Base-by-base conservation (phyloP, 305 asterid species). In the Rubia tinctorum region DNA sequence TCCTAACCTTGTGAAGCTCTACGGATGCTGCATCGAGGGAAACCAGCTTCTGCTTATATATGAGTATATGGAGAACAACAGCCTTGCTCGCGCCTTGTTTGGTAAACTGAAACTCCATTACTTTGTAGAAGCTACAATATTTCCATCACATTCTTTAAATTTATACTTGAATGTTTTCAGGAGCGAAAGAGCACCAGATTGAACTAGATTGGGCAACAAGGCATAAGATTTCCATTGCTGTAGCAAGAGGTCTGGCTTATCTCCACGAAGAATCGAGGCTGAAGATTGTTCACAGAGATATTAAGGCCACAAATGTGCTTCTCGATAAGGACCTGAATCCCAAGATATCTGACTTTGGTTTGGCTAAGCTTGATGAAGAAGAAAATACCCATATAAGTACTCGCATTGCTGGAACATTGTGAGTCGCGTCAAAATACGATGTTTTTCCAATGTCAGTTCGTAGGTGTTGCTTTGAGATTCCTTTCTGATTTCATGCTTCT, bases 241-340 rank as follows among this genome's bases (percentile, higher is more conserved):
- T 91, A 58, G 97, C 97, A 25, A 84, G 88, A 79, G 93, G 97
- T 17, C 79, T 90, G 71, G 85, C 97, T 69, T 90, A 84, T 79
- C 91, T 90, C 39, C 97, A 90, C 15, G 95, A 87, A 81, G 97
- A 90, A 83, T 90, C 95, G 6, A 80, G 89, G 67, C 69, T 90
- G 58, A 90, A 90, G 74, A 85, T 90, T 69, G 90, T 90, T 18
- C 96, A 90, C 37, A 66, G 71, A 42, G 69, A 66, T 20, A 66
- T 66, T 3, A 66, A 66, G 53, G 53, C 69, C 30, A 66, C 69
- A 3, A 66, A 66, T 20, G 69, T 66, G 51, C 69, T 66, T 37
- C 69, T 66, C 3, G 69, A 66, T 74, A 87, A 84, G 64, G 64
- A 86, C 59, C 85, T 86, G 6, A 37, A 80, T 45, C 85, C 92